phyloP scores from a whole-genome alignment of 495 filamentous ascomycete species.

The Xylaria nigripes region DNA sequence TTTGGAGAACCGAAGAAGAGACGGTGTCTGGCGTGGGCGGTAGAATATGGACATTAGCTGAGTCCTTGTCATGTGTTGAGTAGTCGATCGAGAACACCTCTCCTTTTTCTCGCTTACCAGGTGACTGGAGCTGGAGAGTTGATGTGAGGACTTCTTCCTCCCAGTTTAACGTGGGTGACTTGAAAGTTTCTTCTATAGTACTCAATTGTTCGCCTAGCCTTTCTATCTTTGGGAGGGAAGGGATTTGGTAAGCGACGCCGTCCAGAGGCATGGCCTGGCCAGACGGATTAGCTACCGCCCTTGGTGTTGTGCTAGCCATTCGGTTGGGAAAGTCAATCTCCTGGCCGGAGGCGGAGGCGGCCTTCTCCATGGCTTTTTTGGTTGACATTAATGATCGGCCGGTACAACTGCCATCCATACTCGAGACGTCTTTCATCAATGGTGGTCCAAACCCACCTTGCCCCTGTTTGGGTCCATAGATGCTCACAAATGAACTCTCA shows the following conservation, averaged over 20 bases:
- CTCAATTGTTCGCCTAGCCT: conserved; percentile 23
- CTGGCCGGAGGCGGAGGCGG: background rate
- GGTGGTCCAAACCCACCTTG: conserved; percentile 14
- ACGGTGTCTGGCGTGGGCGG: conserved; percentile 51
- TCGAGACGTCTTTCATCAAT: conserved; percentile 17
- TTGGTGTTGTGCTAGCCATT: conserved; percentile 2
- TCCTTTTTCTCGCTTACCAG: conserved; percentile 34
- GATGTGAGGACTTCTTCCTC: conserved; percentile 19
- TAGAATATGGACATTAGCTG: conserved; percentile 27
- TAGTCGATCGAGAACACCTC: conserved; percentile 35
- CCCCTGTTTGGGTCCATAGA: conserved; percentile 45
- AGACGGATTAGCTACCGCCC: conserved; percentile 13
- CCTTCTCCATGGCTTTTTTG: conserved; percentile 7
- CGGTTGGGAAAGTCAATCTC: background rate
- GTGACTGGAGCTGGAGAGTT: conserved; percentile 9
- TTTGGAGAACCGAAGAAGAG: conserved; percentile 41
- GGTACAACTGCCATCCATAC: conserved; percentile 23
- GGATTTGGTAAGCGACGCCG: conserved; percentile 30
- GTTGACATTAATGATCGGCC: conserved; percentile 13
- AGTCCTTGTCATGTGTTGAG: conserved; percentile 16
- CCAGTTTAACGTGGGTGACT: conserved; percentile 16
- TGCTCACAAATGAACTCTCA: conserved; percentile 67
- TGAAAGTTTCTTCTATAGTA: conserved; percentile 15
- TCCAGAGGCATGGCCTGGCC: conserved; percentile 35
- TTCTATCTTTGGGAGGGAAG: conserved; percentile 36